These are phyloP conservation scores for Melaleuca alternifolia DNA, from an alignment of 345 rosid species.

Conservation along the genomic window DNA sequence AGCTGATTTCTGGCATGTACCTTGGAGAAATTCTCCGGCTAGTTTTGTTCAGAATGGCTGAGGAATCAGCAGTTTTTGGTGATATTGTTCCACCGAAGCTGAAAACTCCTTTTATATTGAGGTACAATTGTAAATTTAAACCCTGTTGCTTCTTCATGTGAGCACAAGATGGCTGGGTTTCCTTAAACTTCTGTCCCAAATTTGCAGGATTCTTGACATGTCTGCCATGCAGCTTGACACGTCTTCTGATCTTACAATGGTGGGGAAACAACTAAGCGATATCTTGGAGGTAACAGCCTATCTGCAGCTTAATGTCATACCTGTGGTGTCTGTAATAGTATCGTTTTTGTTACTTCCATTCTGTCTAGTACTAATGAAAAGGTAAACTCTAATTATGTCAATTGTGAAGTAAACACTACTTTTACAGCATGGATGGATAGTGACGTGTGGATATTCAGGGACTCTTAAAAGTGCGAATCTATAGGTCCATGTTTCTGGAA, in stretches of 20 bases:
- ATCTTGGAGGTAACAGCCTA: conserved; percentile 39
- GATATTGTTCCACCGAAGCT: conserved; percentile 50
- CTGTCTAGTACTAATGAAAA: neutral
- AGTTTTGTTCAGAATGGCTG: conserved; percentile 53
- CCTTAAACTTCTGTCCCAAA: neutral
- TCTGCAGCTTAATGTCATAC: neutral
- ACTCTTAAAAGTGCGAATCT: neutral
- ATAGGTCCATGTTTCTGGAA: neutral
- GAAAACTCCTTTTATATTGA: conserved; percentile 44
- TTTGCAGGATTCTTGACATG: conserved; percentile 46
- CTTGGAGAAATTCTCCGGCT: conserved; percentile 56
- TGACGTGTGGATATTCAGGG: neutral
- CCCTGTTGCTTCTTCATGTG: neutral
- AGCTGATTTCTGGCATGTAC: conserved; percentile 69
- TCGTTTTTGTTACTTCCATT: neutral
- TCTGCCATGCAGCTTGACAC: conserved; percentile 72
- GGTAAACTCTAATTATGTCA: neutral
- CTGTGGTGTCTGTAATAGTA: neutral
- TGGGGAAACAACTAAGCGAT: conserved; percentile 43
- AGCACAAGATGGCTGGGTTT: neutral
- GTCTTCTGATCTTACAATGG: conserved; percentile 48
- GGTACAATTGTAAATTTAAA: conserved; percentile 9
- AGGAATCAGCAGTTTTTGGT: conserved; percentile 58
- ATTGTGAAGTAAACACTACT: neutral
- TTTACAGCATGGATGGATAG: neutral